Conservation (phyloP, 2,329 filamentous ascomycete species). For the Stagonosporopsis chrysanthemi region DNA sequence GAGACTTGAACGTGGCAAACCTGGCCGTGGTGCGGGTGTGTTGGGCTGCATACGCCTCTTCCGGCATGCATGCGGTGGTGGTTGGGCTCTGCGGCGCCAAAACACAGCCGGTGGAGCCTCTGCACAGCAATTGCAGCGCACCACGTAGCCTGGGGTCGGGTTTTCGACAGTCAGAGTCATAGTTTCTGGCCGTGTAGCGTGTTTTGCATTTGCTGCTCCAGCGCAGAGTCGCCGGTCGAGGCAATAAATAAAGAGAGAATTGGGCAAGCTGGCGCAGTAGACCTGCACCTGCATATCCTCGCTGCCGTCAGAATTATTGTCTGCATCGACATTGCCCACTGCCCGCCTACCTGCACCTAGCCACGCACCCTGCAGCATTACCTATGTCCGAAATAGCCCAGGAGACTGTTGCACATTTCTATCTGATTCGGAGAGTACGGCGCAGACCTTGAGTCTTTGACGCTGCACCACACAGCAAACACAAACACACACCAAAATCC, state of each 20-base stretch:
- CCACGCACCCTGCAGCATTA: conserved; percentile 15
- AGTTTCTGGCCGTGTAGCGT: conserved; percentile 3
- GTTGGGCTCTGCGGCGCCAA: conserved; percentile 25
- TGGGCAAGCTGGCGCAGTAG: conserved; percentile 12
- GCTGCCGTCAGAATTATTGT: conserved; percentile 9
- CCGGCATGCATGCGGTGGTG: conserved; percentile 25
- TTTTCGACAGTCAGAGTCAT: conserved; percentile 8
- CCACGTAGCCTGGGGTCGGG: conserved; percentile 26
- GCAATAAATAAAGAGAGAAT: conserved; percentile 16
- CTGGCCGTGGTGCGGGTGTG: conserved; percentile 9
- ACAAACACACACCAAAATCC: conserved; percentile 9
- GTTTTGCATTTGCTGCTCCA: conserved; percentile 5
- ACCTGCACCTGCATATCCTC: conserved; percentile 15
- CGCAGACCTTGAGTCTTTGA: conserved; percentile 34
- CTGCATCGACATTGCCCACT: conserved; percentile 29
- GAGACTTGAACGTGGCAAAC: conserved; percentile 12
- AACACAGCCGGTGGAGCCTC: conserved; percentile 7
- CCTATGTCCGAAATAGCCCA: conserved; percentile 44
- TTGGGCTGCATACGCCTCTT: conserved; percentile 31
- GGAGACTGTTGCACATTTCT: conserved; percentile 35
- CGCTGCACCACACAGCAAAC: neutral
- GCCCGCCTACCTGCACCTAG: conserved; percentile 8
- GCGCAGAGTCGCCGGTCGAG: conserved; percentile 7
- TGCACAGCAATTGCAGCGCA: conserved; percentile 24
- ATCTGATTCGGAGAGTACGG: conserved; percentile 47